Base-by-base conservation (phyloP, 345 rosid genomes). In the rapeseed (Brassica napus) region DNA sequence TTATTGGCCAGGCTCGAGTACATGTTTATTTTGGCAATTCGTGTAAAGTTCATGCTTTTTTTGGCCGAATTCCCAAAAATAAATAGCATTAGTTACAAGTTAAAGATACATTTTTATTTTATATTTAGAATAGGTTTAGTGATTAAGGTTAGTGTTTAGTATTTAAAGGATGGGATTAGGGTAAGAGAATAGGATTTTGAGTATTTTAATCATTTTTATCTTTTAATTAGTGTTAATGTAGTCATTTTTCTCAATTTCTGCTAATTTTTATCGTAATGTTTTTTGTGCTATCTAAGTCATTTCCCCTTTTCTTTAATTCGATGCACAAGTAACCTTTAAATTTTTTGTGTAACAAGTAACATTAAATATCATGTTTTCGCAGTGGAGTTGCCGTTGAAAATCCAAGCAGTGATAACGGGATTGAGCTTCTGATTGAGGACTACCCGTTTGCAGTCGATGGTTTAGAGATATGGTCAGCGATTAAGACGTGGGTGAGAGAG, bases 361-460 rank as follows among this genome's bases (percentile, higher is more conserved):
- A 18, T 16, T 31, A 0, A 65, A 30, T n/a, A 23, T 14, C 0
- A 1, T 65, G 47, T 15, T 21, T 62, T 80, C 28, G 15, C 85
- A 94, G 99, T 84, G 98, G 97, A 76, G 83, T 95, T 65, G 98
- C 92, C 1, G 82, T 90, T 65, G 80, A 71, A 18, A 94, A 92
- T 82, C 18, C 82, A 7, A 85, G 82, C n/a, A 68, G 55, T 52
- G 87, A 81, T 8, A 82, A 74, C 23, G 91, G 97, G 11, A 85
- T 95, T n/a, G 87, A 76, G 74, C 97, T 95, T 73, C 71, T 92
- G 34, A 95, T 92, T 11, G 86, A 86, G 76, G 99, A 95, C 74
- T 95, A 92, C 71, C 99, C 99, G 0, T 92, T 83, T 34, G 99
- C 97, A 1, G 97, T 92, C 0, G 99, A 95, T 55, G 99, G 99